phyloP scores from a whole-genome alignment of 1,139 yeast species.

The Candida sp. region DNA sequence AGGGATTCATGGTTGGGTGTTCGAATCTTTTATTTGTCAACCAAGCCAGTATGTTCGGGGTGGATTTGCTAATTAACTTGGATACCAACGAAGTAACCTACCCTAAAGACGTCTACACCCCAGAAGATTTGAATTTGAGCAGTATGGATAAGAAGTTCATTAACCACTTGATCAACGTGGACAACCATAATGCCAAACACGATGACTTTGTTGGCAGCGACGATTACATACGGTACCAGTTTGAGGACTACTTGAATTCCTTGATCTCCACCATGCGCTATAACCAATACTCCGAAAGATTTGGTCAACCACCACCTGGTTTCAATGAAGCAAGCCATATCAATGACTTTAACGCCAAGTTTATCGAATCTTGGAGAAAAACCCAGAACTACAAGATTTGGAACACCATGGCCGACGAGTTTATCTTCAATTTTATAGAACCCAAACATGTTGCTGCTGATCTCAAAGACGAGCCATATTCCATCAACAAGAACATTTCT shows the following conservation, averaged over 20 bases:
- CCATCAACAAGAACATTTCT: constrained; percentile 20
- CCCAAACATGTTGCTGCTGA: constrained; percentile 66
- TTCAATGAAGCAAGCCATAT: constrained; percentile 36
- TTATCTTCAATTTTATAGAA: constrained; percentile 84
- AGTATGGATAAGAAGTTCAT: constrained; percentile 79
- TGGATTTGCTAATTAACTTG: constrained; percentile 46
- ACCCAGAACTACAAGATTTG: constrained; percentile 77
- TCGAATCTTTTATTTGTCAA: constrained; percentile 82
- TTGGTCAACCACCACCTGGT: constrained; percentile 48
- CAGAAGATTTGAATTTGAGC: constrained; percentile 55
- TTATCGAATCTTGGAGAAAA: constrained; percentile 65
- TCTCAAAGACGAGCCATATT: constrained; percentile 19
- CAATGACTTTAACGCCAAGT: constrained; percentile 52
- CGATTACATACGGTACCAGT: constrained; percentile 84
- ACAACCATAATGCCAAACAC: constrained; percentile 9
- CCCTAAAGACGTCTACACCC: constrained; percentile 34
- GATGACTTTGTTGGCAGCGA: constrained; percentile 69
- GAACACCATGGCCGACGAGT: constrained; percentile 79
- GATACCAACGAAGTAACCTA: constrained; percentile 45
- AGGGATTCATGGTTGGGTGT: constrained; percentile 81
- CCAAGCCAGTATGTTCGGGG: constrained; percentile 60
- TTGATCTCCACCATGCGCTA: constrained; percentile 75
- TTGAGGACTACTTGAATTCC: constrained; percentile 88
- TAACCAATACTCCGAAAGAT: constrained; percentile 57
- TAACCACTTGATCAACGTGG: constrained; percentile 34